Conservation (phyloP, 164 flowering plant genomes). For the Amborella trichopoda region DNA sequence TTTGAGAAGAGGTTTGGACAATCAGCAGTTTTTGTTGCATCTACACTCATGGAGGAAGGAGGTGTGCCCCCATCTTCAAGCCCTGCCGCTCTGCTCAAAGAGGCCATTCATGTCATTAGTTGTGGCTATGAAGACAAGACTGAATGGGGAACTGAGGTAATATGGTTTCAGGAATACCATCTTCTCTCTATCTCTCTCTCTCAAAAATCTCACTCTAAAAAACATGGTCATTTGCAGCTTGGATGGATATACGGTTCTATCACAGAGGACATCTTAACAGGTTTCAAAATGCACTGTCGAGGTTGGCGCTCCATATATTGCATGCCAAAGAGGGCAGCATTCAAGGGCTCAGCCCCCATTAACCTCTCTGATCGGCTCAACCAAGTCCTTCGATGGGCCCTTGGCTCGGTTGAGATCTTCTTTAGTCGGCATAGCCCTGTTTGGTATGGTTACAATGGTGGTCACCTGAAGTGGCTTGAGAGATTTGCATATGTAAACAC, state of each 20-base stretch:
- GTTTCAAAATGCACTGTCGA: constrained; percentile 94
- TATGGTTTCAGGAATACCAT: background rate
- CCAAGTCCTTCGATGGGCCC: constrained; percentile 95
- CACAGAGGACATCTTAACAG: constrained; percentile 82
- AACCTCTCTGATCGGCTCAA: constrained; percentile 84
- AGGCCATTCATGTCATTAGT: constrained; percentile 96
- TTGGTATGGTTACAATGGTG: constrained; percentile 76
- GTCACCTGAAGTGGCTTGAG: constrained; percentile 80
- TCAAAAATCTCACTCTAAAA: background rate
- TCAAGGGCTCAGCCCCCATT: constrained; percentile 89
- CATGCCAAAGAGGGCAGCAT: constrained; percentile 78
- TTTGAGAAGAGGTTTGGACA: constrained; percentile 88
- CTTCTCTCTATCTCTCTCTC: background rate
- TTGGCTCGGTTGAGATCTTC: constrained; percentile 91
- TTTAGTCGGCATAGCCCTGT: constrained; percentile 80
- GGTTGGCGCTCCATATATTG: constrained; percentile 95
- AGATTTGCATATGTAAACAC: constrained; percentile 77
- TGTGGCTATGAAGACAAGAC: constrained; percentile 98
- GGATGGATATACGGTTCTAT: constrained; percentile 96
- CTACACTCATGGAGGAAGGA: constrained; percentile 84
- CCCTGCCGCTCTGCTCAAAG: constrained; percentile 87
- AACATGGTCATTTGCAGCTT: constrained; percentile 30
- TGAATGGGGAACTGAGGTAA: constrained; percentile 92
- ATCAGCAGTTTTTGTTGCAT: constrained; percentile 77
- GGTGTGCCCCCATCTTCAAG: constrained; percentile 94